These are phyloP conservation scores for Nicotiana otophora DNA, from an alignment of 257 asterid species.

Conservation along the genomic window DNA sequence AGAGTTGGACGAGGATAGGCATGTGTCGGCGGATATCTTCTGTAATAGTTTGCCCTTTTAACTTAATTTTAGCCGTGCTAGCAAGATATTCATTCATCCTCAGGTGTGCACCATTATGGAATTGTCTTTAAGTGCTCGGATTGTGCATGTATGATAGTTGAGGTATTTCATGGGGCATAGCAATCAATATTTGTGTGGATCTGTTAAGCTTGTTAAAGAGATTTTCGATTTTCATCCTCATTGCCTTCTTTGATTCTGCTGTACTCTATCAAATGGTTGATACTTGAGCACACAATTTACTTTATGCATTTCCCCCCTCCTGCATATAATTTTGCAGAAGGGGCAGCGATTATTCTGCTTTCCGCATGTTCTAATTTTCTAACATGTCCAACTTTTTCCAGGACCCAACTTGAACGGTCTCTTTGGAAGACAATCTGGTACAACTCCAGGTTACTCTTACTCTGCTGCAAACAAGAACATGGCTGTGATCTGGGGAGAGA, in stretches of 20 bases:
- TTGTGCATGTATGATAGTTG: not conserved
- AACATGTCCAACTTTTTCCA: constrained; percentile 12
- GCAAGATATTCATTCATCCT: not conserved
- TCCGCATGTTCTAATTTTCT: not conserved
- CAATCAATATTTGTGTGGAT: not conserved
- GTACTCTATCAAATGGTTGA: not conserved
- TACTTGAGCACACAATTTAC: not conserved
- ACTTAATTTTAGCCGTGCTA: not conserved
- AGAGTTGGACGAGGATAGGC: not conserved
- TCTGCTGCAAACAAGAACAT: constrained; percentile 83
- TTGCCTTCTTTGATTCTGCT: not conserved
- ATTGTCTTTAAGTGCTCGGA: not conserved
- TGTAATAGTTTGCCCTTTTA: not conserved
- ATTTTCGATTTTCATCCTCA: not conserved
- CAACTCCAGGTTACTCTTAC: constrained; percentile 90
- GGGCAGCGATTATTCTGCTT: not conserved
- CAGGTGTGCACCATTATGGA: not conserved
- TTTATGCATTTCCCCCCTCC: not conserved
- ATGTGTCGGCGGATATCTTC: not conserved
- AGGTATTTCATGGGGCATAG: not conserved
- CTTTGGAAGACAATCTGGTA: constrained; percentile 89
- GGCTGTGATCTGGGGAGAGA: constrained; percentile 92
- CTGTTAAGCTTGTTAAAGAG: not conserved
- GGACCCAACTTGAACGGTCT: constrained; percentile 96
- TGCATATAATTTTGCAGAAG: not conserved